Evolutionary conservation across 345 rosid species (phyloP), one percentile per base, ranked within the genome.

Genomic region (Tarenaya hassleriana): DNA sequence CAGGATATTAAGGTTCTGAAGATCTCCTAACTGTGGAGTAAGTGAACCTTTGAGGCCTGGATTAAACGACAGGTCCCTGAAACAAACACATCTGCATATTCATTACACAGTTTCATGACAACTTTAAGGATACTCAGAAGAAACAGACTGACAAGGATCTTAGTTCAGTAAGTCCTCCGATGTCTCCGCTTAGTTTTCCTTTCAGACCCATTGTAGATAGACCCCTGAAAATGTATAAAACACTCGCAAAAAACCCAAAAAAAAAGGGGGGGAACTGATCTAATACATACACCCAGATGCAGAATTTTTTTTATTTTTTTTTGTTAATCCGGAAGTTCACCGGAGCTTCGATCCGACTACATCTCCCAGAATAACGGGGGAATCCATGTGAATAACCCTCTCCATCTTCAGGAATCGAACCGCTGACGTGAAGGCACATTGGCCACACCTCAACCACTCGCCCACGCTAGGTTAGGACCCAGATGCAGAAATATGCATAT

Each of bases 31-130:
- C 16, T 70, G 76, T 8, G 96, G 77, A 37, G 91, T 69, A 12
- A 92, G 64, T 16, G 94, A 58, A 47, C 98, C 95, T 0, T 78
- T 75, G 38, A 92, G 94, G 24, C 75, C 90, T 55, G 44, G 75
- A 62, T 88, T 92, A 54, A 56, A 88, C 1, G 98, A 92, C 47
- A 92, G 70, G 59, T 88, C 98, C 83, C 98, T 92, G 80, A 46
- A 67, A 58, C 34, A 10, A 58, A 71, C 55, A 34, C 31, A 31
- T 17, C 41, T 16, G 0, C 5, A 19, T 27, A 6, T 15, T 43
- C 7, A 43, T 24, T n/a, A 17, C 16, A 41, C 37, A 31, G 11
- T 31, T 29, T 52, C 0, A 41, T 50, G 6, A 12, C 31, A 8
- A 34, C 8, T 31, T 33, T 8, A 15, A 11, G 19, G 8, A 11